Evolutionary conservation across 2,329 filamentous ascomycete genomes (phyloP).

Genomic region (Colletotrichum caudatum): DNA sequence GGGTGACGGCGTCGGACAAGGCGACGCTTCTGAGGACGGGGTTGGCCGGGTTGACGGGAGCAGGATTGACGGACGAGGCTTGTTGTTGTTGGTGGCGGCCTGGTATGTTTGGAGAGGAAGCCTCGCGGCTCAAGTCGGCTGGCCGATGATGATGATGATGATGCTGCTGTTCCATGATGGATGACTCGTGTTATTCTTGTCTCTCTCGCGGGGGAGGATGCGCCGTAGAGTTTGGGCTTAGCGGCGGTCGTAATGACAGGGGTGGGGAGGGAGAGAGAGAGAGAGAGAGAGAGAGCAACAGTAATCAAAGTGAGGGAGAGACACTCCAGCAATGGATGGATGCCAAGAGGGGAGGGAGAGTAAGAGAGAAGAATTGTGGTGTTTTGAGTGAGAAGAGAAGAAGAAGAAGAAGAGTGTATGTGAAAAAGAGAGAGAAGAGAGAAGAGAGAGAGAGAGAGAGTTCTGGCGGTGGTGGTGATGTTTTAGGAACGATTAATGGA

Average conservation of each 20-base stretch:
- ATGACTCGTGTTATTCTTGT: slow-evolving; percentile 29
- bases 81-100: background rate
- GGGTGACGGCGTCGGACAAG: slow-evolving; percentile 47
- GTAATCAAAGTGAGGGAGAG: background rate
- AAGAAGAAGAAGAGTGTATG: too few species aligned
- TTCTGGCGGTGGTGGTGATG: background rate
- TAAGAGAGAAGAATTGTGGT: background rate
- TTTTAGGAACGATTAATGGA: too few species aligned
- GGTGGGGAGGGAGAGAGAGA: background rate
- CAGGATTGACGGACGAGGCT: slow-evolving; percentile 17
- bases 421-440: too few species aligned
- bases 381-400: too few species aligned
- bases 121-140: background rate
- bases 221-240: slow-evolving; percentile 17
- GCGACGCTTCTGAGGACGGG: slow-evolving; percentile 39
- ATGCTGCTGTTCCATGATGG: slow-evolving; percentile 36
- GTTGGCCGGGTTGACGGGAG: slow-evolving; percentile 39
- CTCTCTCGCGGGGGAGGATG: background rate
- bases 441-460: background rate
- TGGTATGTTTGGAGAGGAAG: slow-evolving; percentile 11
- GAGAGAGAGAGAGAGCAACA: background rate
- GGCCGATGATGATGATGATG: background rate
- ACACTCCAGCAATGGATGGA: background rate
- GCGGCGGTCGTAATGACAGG: slow-evolving; percentile 27
- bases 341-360: background rate